These are phyloP conservation scores for Diaporthe eres DNA, from an alignment of 2,329 filamentous ascomycete species.

Conservation along the genomic window DNA sequence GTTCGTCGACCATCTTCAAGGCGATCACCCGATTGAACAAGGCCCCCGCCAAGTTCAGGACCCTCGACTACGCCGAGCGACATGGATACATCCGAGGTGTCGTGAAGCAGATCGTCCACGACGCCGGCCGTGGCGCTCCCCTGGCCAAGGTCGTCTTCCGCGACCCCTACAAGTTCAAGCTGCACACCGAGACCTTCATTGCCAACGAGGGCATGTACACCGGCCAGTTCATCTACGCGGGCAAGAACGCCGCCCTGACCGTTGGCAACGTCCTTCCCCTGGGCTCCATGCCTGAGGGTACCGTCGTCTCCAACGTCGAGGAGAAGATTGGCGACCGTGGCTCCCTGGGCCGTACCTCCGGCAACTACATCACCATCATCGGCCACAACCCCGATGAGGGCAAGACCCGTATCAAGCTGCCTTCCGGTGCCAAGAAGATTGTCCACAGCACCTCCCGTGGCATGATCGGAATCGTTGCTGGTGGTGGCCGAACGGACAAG, in stretches of 20 bases:
- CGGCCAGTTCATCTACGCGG: conserved; percentile 99
- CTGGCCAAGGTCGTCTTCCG: conserved; percentile 98
- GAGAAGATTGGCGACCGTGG: conserved; percentile 99
- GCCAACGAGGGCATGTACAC: conserved; percentile 99
- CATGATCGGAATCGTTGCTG: conserved; percentile 99
- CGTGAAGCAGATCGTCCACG: conserved; percentile 99
- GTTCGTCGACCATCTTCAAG: conserved; percentile 73
- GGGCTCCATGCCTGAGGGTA: conserved; percentile 96
- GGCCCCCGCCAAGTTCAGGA: conserved; percentile 94
- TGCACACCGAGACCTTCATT: conserved; percentile 99
- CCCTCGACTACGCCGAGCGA: conserved; percentile 95
- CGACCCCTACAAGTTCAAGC: conserved; percentile 98
- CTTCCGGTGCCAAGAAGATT: conserved; percentile 99
- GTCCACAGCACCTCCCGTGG: conserved; percentile 92
- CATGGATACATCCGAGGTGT: conserved; percentile 98
- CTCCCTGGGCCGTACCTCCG: conserved; percentile 94
- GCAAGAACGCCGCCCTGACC: conserved; percentile 97
- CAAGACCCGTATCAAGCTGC: conserved; percentile 99
- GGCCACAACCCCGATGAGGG: conserved; percentile 99
- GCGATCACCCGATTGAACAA: conserved; percentile 94
- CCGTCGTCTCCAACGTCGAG: conserved; percentile 99
- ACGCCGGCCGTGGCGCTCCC: conserved; percentile 97
- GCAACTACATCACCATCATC: conserved; percentile 99
- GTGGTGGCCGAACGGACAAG: conserved; percentile 99
- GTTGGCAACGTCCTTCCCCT: conserved; percentile 98